phyloP scores from a whole-genome alignment of 129 eudicot species.

The Chrysanthemum lavandulifolium region DNA sequence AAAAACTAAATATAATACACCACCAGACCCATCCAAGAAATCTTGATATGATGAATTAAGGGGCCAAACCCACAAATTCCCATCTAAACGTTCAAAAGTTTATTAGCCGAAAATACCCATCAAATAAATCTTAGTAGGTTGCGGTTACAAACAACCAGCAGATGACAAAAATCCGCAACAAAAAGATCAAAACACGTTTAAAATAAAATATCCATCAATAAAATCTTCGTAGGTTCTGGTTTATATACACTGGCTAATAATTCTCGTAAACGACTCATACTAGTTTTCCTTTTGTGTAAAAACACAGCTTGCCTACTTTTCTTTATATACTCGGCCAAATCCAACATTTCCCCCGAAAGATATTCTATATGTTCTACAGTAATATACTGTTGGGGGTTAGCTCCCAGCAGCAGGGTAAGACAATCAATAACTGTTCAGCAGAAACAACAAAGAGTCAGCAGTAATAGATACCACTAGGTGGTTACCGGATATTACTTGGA shows the following conservation, averaged over 20 bases:
- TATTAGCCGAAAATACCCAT: neutral
- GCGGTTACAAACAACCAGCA: neutral
- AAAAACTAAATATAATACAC: neutral
- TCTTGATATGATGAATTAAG: neutral
- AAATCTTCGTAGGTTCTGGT: too few species aligned
- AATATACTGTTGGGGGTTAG: too few species aligned
- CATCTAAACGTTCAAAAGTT: neutral
- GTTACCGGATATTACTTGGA: too few species aligned
- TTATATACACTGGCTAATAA: neutral
- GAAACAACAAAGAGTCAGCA: too few species aligned
- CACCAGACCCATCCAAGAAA: neutral
- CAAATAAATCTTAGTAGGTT: constrained; percentile 1
- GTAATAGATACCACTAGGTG: too few species aligned
- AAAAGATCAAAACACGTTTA: too few species aligned
- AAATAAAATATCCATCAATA: too few species aligned
- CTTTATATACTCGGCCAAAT: neutral
- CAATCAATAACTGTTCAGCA: too few species aligned
- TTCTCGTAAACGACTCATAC: neutral
- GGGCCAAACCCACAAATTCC: constrained; percentile 2
- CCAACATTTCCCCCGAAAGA: neutral
- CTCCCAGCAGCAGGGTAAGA: too few species aligned
- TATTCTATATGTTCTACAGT: neutral
- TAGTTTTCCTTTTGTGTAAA: neutral
- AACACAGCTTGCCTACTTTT: neutral
- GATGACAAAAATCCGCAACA: neutral